phyloP scores from a whole-genome alignment of 306 rosid genomes.

The Pyrus betulifolia region DNA sequence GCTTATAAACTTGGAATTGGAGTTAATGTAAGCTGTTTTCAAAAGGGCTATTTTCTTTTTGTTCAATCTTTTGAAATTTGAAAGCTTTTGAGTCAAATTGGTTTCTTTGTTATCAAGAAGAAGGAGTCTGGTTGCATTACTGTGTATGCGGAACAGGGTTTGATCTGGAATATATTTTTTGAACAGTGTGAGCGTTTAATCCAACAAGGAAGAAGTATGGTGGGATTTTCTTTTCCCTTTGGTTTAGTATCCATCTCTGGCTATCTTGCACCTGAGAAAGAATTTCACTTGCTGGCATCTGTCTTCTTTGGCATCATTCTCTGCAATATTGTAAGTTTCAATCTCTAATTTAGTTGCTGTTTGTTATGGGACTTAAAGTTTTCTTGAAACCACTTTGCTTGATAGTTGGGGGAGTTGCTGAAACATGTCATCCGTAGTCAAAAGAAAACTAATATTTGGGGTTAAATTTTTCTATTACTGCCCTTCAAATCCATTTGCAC shows the following conservation, averaged over 20 bases:
- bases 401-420: neutral
- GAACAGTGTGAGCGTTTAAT: neutral
- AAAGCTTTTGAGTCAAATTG: neutral
- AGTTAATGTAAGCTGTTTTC: neutral
- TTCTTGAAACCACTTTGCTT: neutral
- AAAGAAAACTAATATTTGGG: neutral
- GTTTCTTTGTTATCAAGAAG: neutral
- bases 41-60: neutral
- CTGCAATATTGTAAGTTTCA: constrained; percentile 61
- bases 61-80: neutral
- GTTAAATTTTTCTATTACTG: neutral
- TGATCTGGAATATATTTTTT: neutral
- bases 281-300: constrained; percentile 54
- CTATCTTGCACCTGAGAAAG: constrained; percentile 34
- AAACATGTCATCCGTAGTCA: neutral
- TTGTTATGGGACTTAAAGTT: neutral
- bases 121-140: neutral
- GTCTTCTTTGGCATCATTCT: constrained; percentile 50
- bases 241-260: constrained; percentile 26
- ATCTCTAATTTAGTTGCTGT: neutral
- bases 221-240: constrained; percentile 32
- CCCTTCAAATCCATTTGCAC: neutral
- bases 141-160: neutral
- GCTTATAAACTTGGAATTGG: neutral
- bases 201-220: constrained; percentile 18